Percentiles rank a stretch among this genome's conserved stretches.
Evolutionary conservation across 129 eudicot species (phyloP).

Genomic region (sunflower (Helianthus annuus)): HanXRQr2.0-SUNRISE NC_035438.2:27479709-27480208

Average conservation of each 20-base stretch:
- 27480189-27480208: slow-evolving; percentile 10
- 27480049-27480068: slow-evolving; percentile 30
- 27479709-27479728: slow-evolving; percentile 57
- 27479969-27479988: slow-evolving; percentile 47
- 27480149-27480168: slow-evolving; percentile 28
- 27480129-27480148: slow-evolving; percentile 47
- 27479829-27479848: slow-evolving; percentile 7
- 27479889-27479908: not conserved
- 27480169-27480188: slow-evolving; percentile 21
- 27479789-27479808: slow-evolving; percentile 12
- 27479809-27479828: slow-evolving; percentile 19
- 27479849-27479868: slow-evolving; percentile 24
- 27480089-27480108: slow-evolving; percentile 41
- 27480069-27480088: not conserved
- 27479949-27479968: slow-evolving; percentile 49
- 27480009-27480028: slow-evolving; percentile 21
- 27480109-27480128: slow-evolving; percentile 33
- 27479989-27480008: slow-evolving; percentile 36
- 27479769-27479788: slow-evolving; percentile 40
- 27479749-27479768: slow-evolving; percentile 40
- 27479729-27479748: slow-evolving; percentile 54
- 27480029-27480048: slow-evolving; percentile 45
- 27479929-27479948: slow-evolving; percentile 45
- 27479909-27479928: slow-evolving; percentile 23
- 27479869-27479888: slow-evolving; percentile 26